Percentiles rank a stretch among this genome's conserved stretches.
Conservation (phyloP, 2,329 filamentous ascomycete genomes). For the Fusarium citri region DNA sequence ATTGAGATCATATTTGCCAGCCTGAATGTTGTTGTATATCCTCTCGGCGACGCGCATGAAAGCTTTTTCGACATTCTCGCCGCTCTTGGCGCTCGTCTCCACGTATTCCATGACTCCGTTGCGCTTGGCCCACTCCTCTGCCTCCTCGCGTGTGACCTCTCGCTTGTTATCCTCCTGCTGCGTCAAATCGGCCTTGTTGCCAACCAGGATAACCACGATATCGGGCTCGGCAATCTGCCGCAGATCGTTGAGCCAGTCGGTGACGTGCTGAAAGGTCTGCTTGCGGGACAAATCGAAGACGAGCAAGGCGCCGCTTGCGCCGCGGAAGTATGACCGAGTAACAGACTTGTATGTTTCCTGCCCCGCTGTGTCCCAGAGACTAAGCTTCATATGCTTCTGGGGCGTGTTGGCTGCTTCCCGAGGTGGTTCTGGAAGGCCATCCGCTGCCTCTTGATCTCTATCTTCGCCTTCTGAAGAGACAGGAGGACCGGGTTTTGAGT, state of each 20-base stretch:
- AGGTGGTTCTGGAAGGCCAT: conserved; percentile 67
- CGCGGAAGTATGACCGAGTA: conserved; percentile 92
- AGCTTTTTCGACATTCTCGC: conserved; percentile 91
- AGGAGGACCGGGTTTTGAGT: conserved; percentile 60
- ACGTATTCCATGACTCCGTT: conserved; percentile 95
- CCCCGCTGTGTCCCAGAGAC: conserved; percentile 94
- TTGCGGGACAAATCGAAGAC: conserved; percentile 95
- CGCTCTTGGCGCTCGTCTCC: conserved; percentile 95
- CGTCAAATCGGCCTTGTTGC: conserved; percentile 92
- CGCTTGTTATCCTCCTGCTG: conserved; percentile 70
- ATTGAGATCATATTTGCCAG: conserved; percentile 93
- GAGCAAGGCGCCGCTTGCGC: conserved; percentile 76
- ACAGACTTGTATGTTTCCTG: conserved; percentile 99
- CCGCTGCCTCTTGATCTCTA: conserved; percentile 29
- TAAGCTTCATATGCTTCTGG: conserved; percentile 90
- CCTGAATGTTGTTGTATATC: conserved; percentile 97
- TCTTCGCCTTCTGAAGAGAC: conserved; percentile 36
- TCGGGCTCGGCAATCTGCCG: conserved; percentile 95
- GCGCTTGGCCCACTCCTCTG: conserved; percentile 85
- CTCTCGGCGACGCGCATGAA: conserved; percentile 94
- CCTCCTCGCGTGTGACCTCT: conserved; percentile 84
- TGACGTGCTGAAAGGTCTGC: conserved; percentile 87
- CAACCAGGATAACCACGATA: conserved; percentile 93
- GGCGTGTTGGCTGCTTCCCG: conserved; percentile 53
- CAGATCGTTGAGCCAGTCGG: conserved; percentile 93